A percentile compares a stretch with the other conserved stretches of the same genome.
Evolutionary conservation across 805 yeast species (phyloP).

Genomic region (Ogataea naganishii): DNA sequence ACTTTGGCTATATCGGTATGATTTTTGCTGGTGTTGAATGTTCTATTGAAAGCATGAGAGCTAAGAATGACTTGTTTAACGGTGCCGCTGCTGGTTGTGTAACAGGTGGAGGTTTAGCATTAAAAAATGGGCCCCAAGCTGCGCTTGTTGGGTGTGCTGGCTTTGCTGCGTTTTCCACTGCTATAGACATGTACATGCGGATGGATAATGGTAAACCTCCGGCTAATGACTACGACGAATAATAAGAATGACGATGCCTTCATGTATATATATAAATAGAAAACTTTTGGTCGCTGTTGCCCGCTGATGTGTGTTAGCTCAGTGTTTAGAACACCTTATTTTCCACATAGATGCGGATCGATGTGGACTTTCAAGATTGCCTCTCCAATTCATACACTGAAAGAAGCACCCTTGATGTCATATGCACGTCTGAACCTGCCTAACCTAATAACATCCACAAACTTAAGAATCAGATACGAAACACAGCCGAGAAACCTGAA

Average conservation of each 20-base stretch:
- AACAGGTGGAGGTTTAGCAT: constrained; percentile 93
- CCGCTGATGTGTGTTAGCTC: too few species aligned
- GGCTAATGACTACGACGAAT: constrained; percentile 72
- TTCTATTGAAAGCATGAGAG: constrained; percentile 74
- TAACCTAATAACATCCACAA: constrained; percentile 11
- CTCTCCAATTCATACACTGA: constrained; percentile 8
- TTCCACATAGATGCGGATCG: too few species aligned
- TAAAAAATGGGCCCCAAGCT: constrained; percentile 90
- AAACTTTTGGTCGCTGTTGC: too few species aligned
- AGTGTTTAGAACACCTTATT: too few species aligned
- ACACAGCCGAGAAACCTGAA: constrained; percentile 74
- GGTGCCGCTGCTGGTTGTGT: constrained; percentile 92
- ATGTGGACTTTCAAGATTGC: too few species aligned
- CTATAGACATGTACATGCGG: constrained; percentile 79
- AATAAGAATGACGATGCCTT: too few species aligned
- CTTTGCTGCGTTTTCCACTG: constrained; percentile 90
- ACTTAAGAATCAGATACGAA: constrained; percentile 37
- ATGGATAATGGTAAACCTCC: constrained; percentile 84
- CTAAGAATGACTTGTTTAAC: constrained; percentile 86
- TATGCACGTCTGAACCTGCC: constrained; percentile 9
- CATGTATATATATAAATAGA: too few species aligned
- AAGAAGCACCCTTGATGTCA: constrained; percentile 12
- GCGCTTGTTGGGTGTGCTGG: constrained; percentile 93
- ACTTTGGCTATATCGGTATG: constrained; percentile 88
- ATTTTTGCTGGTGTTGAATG: constrained; percentile 92